These are phyloP conservation scores for Rhododendron williamsianum DNA, from an alignment of 148 eudicot genomes.

Conservation along the genomic window DNA sequence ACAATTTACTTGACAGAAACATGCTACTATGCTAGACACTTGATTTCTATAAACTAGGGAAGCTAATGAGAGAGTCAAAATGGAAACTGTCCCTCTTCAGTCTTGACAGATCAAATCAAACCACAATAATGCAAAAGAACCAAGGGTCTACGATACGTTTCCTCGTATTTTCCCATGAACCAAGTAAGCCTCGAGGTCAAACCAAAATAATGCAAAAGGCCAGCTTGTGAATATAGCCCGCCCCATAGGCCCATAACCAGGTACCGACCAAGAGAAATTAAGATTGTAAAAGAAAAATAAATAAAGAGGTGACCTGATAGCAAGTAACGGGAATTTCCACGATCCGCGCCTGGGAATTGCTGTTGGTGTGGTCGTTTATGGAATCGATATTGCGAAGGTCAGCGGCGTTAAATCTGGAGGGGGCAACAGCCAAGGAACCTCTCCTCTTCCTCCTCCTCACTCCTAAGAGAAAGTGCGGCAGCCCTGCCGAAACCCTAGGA, in stretches of 20 bases:
- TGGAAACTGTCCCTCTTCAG: background rate
- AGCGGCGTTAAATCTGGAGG: constrained; percentile 24
- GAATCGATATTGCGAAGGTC: constrained; percentile 22
- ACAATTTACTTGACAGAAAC: background rate
- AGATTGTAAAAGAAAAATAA: background rate
- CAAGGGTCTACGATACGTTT: background rate
- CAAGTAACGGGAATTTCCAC: constrained; percentile 81
- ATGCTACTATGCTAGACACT: background rate
- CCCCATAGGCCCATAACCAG: background rate
- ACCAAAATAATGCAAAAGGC: too few species aligned
- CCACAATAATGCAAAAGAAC: background rate
- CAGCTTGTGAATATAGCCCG: background rate
- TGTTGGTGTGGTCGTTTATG: background rate
- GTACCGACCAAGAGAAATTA: background rate
- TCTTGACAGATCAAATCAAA: background rate
- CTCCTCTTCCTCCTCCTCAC: background rate
- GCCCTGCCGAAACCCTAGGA: constrained; percentile 6
- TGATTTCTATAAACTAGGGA: background rate
- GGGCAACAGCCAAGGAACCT: background rate
- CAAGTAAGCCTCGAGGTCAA: background rate
- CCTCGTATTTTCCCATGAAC: background rate
- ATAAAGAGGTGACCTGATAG: constrained; percentile 61
- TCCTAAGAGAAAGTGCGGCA: background rate
- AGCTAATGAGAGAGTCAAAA: background rate
- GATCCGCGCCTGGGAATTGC: constrained; percentile 9